Conservation (phyloP, 2,329 filamentous ascomycete species). For the Keithomyces neogunnii region DNA sequence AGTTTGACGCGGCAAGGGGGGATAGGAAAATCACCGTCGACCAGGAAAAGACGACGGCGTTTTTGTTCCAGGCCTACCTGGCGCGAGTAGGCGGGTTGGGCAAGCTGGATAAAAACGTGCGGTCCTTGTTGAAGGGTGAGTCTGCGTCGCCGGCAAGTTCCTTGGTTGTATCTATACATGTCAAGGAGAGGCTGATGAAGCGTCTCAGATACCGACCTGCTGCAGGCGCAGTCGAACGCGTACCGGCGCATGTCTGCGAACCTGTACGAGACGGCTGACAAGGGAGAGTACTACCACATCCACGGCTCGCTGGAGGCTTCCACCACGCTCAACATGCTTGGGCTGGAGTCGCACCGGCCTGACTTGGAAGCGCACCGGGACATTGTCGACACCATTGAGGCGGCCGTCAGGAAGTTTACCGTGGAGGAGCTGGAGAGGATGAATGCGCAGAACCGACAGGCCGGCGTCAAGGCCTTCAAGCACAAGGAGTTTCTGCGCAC, state of each 20-base stretch:
- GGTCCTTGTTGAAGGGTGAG: conserved; percentile 3
- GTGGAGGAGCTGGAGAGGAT: conserved; percentile 47
- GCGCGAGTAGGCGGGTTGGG: conserved; percentile 28
- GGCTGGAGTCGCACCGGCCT: conserved; percentile 51
- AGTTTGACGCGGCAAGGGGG: conserved; percentile 6
- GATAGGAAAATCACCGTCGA: conserved; percentile 19
- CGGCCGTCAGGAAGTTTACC: conserved; percentile 46
- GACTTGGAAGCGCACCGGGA: conserved; percentile 52
- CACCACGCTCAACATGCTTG: conserved; percentile 62
- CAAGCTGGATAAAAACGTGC: conserved; percentile 26
- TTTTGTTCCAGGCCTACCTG: conserved; percentile 30
- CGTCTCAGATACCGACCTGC: conserved; percentile 59
- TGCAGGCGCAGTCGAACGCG: conserved; percentile 60
- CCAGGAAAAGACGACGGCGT: conserved; percentile 32
- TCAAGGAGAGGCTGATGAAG: not conserved
- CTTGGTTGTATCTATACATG: not conserved
- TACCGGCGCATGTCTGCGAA: conserved; percentile 68
- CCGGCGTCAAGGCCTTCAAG: conserved; percentile 51
- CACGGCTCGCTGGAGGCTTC: conserved; percentile 67
- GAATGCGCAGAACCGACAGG: conserved; percentile 48
- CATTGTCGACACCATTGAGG: conserved; percentile 51
- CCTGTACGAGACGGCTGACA: conserved; percentile 58
- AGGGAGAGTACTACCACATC: conserved; percentile 64
- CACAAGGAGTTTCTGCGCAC: conserved; percentile 51
- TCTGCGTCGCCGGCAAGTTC: not conserved